Conservation (phyloP, 805 yeast genomes). For the Phaffomyces opuntiae region DNA sequence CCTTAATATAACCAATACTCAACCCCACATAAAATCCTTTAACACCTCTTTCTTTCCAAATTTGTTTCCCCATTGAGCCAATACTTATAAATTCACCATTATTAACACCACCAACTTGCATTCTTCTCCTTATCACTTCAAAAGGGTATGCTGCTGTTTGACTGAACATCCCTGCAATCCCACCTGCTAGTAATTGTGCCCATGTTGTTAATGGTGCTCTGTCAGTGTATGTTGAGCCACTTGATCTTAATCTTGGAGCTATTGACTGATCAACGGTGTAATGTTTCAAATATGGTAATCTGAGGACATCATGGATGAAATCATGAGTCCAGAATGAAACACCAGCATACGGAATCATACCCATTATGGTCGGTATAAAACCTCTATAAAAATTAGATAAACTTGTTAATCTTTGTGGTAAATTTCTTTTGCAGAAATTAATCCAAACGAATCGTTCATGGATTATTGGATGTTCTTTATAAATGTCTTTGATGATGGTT, state of each 20-base stretch:
- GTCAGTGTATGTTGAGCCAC: conserved; percentile 12
- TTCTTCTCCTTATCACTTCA: conserved; percentile 87
- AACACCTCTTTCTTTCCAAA: conserved; percentile 69
- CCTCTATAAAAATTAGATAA: conserved; percentile 79
- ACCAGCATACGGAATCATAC: conserved; percentile 98
- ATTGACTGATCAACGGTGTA: conserved; percentile 37
- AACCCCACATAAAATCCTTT: conserved; percentile 91
- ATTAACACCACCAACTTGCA: conserved; percentile 88
- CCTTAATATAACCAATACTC: conserved; percentile 91
- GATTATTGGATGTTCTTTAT: conserved; percentile 20
- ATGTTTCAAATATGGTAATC: conserved; percentile 48
- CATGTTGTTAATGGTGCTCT: conserved; percentile 72
- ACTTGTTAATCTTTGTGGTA: conserved; percentile 16
- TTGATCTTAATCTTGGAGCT: conserved; percentile 14
- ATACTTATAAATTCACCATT: conserved; percentile 50
- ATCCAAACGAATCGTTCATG: conserved; percentile 16
- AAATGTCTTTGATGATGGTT: conserved; percentile 19
- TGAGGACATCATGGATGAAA: conserved; percentile 75
- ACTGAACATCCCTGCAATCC: conserved; percentile 89
- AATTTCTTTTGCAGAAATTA: conserved; percentile 13
- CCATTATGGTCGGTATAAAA: conserved; percentile 85
- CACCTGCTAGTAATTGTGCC: conserved; percentile 94
- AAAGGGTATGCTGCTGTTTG: conserved; percentile 97
- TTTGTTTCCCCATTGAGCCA: conserved; percentile 45
- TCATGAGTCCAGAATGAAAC: conserved; percentile 95